A percentile compares a stretch with the other conserved stretches of the same genome.
phyloP scores from a whole-genome alignment of 495 filamentous ascomycete genomes.

The Talaromyces trachyspermus region DNA sequence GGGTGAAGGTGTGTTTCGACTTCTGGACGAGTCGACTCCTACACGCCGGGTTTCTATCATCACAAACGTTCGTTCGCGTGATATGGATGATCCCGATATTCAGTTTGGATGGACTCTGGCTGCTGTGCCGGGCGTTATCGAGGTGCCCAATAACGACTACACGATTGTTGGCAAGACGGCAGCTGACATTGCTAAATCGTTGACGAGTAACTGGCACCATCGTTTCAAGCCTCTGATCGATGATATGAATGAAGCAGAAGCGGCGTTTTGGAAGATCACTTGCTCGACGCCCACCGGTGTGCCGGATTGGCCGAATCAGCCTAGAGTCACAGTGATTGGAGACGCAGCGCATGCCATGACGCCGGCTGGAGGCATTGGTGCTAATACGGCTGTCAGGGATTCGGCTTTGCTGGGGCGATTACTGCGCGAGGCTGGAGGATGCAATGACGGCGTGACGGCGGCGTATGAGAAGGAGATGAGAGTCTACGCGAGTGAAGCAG shows the following conservation, averaged over 20 bases:
- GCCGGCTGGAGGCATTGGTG: conserved; percentile 51
- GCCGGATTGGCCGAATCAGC: conserved; percentile 19
- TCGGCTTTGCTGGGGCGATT: conserved; percentile 21
- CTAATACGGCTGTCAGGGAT: conserved; percentile 47
- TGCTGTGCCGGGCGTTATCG: conserved; percentile 42
- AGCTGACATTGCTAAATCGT: conserved; percentile 40
- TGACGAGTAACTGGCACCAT: conserved; percentile 42
- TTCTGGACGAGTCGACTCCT: conserved; percentile 29
- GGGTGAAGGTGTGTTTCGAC: conserved; percentile 44
- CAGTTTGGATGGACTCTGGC: conserved; percentile 51
- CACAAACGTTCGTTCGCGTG: conserved; percentile 46
- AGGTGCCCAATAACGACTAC: conserved; percentile 42
- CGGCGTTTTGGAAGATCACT: conserved; percentile 13
- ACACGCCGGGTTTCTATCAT: conserved; percentile 39
- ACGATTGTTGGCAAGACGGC: conserved; percentile 40
- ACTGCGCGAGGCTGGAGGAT: too few species aligned
- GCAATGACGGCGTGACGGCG: too few species aligned
- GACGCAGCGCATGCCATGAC: conserved; percentile 57
- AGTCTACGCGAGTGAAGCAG: too few species aligned
- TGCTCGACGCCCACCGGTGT: conserved; percentile 29
- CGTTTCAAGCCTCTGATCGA: conserved; percentile 42
- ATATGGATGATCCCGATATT: conserved; percentile 45
- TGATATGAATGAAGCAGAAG: conserved; percentile 40
- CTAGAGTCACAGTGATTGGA: conserved; percentile 50
- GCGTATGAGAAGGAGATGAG: too few species aligned